Percentiles rank a stretch among this genome's conserved stretches.
phyloP scores from a whole-genome alignment of 2,329 filamentous ascomycete species.

The Penicillium decumbens region DNA sequence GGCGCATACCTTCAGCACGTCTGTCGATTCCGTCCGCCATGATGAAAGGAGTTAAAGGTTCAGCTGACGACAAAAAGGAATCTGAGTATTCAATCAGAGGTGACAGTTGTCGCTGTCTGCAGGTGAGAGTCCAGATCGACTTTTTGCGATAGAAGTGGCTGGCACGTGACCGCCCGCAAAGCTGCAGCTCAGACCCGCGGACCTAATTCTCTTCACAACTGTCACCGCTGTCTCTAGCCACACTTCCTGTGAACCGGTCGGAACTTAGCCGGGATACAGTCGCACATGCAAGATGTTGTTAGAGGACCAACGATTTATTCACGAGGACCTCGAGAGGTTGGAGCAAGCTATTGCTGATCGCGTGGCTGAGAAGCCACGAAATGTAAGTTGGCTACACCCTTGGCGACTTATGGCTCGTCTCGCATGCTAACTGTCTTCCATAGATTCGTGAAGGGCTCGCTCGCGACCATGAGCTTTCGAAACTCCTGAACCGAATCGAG shows the following conservation, averaged over 20 bases:
- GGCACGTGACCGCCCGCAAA: constrained; percentile 20
- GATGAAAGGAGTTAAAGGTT: constrained; percentile 34
- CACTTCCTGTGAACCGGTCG: constrained; percentile 2
- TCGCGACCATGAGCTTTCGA: constrained; percentile 84
- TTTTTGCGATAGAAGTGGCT: constrained; percentile 22
- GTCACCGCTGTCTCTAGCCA: constrained; percentile 2
- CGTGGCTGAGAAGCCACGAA: constrained; percentile 79
- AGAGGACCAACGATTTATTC: constrained; percentile 88
- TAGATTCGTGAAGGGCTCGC: constrained; percentile 84
- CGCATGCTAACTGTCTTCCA: constrained; percentile 16
- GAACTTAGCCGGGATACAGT: not conserved
- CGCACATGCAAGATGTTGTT: constrained; percentile 59
- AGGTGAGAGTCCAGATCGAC: constrained; percentile 11
- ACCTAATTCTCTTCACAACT: constrained; percentile 7
- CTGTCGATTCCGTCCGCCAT: constrained; percentile 95
- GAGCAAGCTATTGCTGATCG: constrained; percentile 92
- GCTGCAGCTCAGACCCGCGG: constrained; percentile 17
- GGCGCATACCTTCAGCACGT: constrained; percentile 64
- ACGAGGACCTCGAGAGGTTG: constrained; percentile 93
- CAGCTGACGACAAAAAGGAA: constrained; percentile 9
- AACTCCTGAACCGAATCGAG: constrained; percentile 82
- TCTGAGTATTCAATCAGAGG: constrained; percentile 9
- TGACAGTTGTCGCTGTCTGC: constrained; percentile 2
- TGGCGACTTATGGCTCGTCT: not conserved
- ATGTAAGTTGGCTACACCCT: constrained; percentile 53